Evolutionary conservation across 345 rosid species (phyloP), one percentile per base, ranked within the genome.

Genomic region (Linum usitatissimum): DNA sequence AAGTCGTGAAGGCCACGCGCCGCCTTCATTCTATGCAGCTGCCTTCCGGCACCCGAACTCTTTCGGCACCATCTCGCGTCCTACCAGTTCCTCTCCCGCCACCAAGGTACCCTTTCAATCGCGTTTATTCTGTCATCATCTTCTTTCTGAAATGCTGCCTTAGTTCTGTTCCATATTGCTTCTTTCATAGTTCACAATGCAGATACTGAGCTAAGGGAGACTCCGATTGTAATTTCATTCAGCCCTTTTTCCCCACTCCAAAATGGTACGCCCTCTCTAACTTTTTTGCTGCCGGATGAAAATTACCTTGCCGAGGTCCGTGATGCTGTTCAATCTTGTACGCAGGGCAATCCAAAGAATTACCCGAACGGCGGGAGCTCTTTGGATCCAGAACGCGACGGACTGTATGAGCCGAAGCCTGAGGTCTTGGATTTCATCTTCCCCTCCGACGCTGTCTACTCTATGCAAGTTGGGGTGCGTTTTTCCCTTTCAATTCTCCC

Each of bases 381-480:
- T 58, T 75, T 80, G 3, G 60, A 23, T 60, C 72, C 62, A 14
- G 72, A 68, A 23, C 72, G 69, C 54, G 45, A 59, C 38, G 57
- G 57, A 48, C 60, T 65, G 39, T 59, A 61, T 8, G 70, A 71
- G 42, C 88, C 88, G 0, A 86, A 90, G 77, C 82, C 84, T 60
- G 92, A 87, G 75, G 63, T 59, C 17, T 64, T 85, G 64, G 88
- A 85, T 67, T 79, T 77, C 34, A 82, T 80, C 58, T 75, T 87
- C 36, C 79, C 83, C 2, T 67, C 78, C 0, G 85, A 78, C 64
- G 51, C 51, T 15, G 51, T 45, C 13, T 45, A 45, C 51, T 45
- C 51, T 45, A 34, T 34, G 38, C 51, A 45, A 45, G 51, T 45
- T 45, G 51, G 51, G 51, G 51, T 45, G 51, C 51, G 51, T 45